Evolutionary conservation across 192 early-diverging fungal species (phyloP).

Genomic region (Coemansia sp.): DNA sequence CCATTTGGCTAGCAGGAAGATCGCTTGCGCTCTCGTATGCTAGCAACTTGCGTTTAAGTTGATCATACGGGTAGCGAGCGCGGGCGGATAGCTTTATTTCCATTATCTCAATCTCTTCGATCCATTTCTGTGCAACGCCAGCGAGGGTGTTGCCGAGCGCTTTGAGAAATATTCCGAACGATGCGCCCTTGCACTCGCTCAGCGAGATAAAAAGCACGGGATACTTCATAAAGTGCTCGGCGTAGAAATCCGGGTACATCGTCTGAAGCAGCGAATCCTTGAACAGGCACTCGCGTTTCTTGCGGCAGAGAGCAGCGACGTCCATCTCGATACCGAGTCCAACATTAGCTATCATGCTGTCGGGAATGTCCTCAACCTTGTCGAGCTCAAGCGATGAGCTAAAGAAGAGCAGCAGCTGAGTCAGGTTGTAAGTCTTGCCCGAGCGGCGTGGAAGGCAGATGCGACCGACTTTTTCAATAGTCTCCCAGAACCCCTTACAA

Average conservation of each 20-base stretch:
- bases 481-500: slow-evolving; percentile 51
- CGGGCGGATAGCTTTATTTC: background rate
- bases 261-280: slow-evolving; percentile 27
- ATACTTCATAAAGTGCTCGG: slow-evolving; percentile 47
- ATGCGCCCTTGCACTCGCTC: slow-evolving; percentile 20
- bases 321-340: slow-evolving; percentile 15
- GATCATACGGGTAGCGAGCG: no score
- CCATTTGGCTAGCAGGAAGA: no score
- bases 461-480: slow-evolving; percentile 26
- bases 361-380: slow-evolving; percentile 15
- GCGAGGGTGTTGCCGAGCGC: background rate
- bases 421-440: slow-evolving; percentile 54
- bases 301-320: slow-evolving; percentile 26
- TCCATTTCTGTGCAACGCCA: background rate
- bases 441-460: slow-evolving; percentile 46
- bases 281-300: slow-evolving; percentile 42
- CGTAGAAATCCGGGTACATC: slow-evolving; percentile 32
- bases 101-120: background rate
- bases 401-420: slow-evolving; percentile 47
- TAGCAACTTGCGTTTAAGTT: no score
- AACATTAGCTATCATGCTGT: slow-evolving; percentile 5
- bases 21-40: no score
- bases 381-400: slow-evolving; percentile 26
- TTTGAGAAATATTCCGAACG: slow-evolving; percentile 11
- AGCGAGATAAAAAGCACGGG: slow-evolving; percentile 40